Evolutionary conservation across 768 basidiomycete species (phyloP).

Genomic region (Mycena belliarum): DNA sequence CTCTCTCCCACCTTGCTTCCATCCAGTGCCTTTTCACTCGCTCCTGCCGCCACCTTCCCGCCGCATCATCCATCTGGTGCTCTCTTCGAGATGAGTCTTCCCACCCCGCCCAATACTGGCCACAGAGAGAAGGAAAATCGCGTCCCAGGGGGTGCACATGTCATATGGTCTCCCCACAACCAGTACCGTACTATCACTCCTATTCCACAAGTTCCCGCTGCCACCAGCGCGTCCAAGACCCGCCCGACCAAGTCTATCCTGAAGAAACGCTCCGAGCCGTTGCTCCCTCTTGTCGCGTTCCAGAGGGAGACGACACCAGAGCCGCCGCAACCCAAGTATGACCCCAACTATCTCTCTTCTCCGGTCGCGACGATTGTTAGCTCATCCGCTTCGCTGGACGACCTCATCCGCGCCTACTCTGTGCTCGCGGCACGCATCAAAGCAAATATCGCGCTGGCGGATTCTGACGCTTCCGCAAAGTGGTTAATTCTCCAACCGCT

Average conservation of each 20-base stretch:
- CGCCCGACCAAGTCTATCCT: conserved; percentile 69
- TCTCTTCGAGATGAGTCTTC: conserved; percentile 20
- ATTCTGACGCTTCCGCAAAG: conserved; percentile 57
- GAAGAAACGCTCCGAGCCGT: conserved; percentile 48
- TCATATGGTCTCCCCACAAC: conserved; percentile 54
- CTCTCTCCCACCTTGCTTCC: background rate
- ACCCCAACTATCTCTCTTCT: conserved; percentile 63
- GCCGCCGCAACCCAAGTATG: conserved; percentile 63
- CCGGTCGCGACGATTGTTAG: conserved; percentile 64
- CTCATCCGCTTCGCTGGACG: conserved; percentile 45
- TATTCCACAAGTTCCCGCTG: conserved; percentile 28
- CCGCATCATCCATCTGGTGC: background rate
- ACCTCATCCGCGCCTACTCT: conserved; percentile 75
- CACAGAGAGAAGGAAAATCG: conserved; percentile 40
- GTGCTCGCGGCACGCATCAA: conserved; percentile 68
- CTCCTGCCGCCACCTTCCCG: background rate
- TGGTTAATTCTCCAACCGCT: conserved; percentile 77
- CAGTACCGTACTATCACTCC: conserved; percentile 45
- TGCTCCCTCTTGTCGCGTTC: conserved; percentile 41
- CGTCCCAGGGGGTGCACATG: conserved; percentile 33
- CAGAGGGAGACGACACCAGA: conserved; percentile 75
- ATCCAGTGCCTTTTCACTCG: background rate
- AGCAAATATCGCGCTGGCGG: conserved; percentile 36
- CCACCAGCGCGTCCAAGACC: conserved; percentile 38
- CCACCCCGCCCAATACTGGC: conserved; percentile 18